Evolutionary conservation across 2,329 filamentous ascomycete genomes (phyloP), one percentile per base, ranked within the genome.

Genomic region (Verticillium klebahnii): DNA sequence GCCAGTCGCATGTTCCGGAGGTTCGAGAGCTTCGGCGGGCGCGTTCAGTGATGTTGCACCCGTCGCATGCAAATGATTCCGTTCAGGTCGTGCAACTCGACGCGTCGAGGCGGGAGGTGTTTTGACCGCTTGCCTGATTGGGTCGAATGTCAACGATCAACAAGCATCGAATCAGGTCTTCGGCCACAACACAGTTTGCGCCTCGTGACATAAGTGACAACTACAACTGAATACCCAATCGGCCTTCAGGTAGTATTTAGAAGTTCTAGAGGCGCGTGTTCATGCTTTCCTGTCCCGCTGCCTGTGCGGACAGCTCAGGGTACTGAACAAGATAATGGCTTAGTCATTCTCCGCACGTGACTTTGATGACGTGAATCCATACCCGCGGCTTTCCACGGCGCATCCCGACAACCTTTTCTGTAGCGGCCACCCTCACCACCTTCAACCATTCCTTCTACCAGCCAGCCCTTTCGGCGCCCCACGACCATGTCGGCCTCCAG

Each of bases 401-500:
- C n/a, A 52, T 52, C 45, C 45, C 45, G 45, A 14, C 11, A 23
- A 52, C 39, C 34, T 52, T 52, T 52, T 52, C 45, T 52, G 11
- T 4, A 52, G n/a, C 19, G 45, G 23, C 11, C n/a, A 52, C 45
- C 11, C 23, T 19, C 45, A 36, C 45, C n/a, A 19, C 17, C 37
- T 31, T 31, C 23, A 34, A 15, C 45, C 45, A 17, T 32, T n/a
- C 19, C 58, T 36, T 45, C 45, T 52, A 31, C 45, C 12, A 34
- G 39, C 37, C 31, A 45, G 17, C 45, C 29, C 59, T 25, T 32
- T 23, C 34, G 36, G 57, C 57, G 31, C 56, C 57, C 29, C 40
- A 52, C 36, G 15, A n/a, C 45, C 40, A 63, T 67, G 61, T 77
- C 77, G 75, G 68, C 72, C 55, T 59, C 64, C 5, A 70, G 68